Base-by-base conservation (phyloP, 352 stramenopile species). In the Globisporangium okanoganense region DNA sequence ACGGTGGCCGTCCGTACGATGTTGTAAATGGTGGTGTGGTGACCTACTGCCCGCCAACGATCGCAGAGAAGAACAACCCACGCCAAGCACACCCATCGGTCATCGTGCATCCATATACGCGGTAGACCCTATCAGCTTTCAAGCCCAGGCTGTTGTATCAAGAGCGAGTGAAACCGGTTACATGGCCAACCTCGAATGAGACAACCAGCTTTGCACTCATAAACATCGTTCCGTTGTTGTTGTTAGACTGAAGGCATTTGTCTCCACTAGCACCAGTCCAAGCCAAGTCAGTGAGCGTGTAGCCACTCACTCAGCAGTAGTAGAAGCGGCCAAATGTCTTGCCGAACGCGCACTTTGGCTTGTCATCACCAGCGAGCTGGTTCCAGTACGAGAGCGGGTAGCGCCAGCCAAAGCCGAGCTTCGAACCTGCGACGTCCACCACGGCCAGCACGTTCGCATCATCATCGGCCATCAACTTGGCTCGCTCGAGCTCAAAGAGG, bases 41-140 rank as follows among this genome's bases (percentile, higher is more conserved):
- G 29, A 44, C 56, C 38, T 76, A 84, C 65, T 87, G 79, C 49
- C 67, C 77, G 24, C 80, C 85, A 5, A 89, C 75, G 18, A 90
- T 92, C 36, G 41, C 58, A 0, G 85, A 94, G 63, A 90, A 89
- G 64, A 67, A 77, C 38, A 71, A 94, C 57, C 38, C 61, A n/a
- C 71, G 82, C 13, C 81, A 94, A 68, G 62, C 66, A 4, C 80
- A 92, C 55, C 80, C 82, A 5, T 92, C 84, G 10, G 70, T 92
- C n/a, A 67, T 62, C 29, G 61, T 90, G 8, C 81, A 92, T 47
- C 79, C 75, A 0, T 88, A 89, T 66, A 83, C 74, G 27, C 70
- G 68, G 55, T 91, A 68, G 68, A 56, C 35, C 27, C 20, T n/a
- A n/a, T n/a, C n/a, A n/a, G n/a, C n/a, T n/a, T n/a, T 24, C 53